A percentile compares a stretch with the other conserved stretches of the same genome.
Evolutionary conservation across 345 rosid genomes (phyloP).

Genomic region (Gossypium turneri): DNA sequence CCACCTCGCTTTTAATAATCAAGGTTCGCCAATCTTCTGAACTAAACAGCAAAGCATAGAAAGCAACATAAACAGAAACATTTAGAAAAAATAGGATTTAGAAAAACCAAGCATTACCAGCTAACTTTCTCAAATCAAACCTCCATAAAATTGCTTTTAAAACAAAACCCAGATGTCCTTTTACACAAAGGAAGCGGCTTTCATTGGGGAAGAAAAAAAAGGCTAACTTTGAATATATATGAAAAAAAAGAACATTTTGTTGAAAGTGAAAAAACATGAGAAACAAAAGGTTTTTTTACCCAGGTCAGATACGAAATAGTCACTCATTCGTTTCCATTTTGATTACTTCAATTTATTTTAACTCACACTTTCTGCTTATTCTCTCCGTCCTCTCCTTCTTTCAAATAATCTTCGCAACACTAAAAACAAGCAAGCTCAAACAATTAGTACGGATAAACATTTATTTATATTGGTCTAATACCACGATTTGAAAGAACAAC

Average conservation of each 20-base stretch:
- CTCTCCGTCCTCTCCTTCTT: neutral
- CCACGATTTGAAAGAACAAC: neutral
- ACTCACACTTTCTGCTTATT: neutral
- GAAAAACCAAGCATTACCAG: conserved; percentile 13
- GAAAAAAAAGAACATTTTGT: neutral
- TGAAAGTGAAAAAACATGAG: neutral
- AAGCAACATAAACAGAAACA: conserved; percentile 12
- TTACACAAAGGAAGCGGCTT: neutral
- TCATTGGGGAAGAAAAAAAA: neutral
- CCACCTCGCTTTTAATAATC: neutral
- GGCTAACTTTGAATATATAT: neutral
- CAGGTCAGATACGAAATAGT: neutral
- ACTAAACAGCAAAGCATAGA: conserved; percentile 19
- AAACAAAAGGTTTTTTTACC: neutral
- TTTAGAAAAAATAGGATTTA: neutral
- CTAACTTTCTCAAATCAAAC: conserved; percentile 21
- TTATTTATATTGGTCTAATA: neutral
- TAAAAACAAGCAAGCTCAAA: conserved; percentile 6
- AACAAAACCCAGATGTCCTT: conserved; percentile 1
- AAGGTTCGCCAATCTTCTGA: conserved; percentile 6
- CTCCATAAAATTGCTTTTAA: conserved; percentile 5
- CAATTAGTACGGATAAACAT: neutral
- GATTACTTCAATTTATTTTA: neutral
- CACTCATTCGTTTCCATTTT: neutral
- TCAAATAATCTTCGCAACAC: neutral